phyloP scores from a whole-genome alignment of 306 rosid species.

The Trifolium fragiferum region DNA sequence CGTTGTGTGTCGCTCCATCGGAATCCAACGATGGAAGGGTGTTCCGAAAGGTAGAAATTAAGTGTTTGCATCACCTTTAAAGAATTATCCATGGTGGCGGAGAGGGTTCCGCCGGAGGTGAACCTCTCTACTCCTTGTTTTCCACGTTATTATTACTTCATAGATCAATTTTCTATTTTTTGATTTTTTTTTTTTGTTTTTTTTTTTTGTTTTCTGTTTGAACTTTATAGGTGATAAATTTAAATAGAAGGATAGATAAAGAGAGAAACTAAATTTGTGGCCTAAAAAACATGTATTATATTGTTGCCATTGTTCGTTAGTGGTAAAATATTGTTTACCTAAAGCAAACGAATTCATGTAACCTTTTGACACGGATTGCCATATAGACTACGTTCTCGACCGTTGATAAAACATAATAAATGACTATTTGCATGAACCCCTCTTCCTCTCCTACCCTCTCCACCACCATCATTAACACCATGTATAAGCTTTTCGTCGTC shows the following conservation, averaged over 20 bases:
- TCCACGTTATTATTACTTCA: not conserved
- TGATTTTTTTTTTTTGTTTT: no score
- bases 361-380: no score
- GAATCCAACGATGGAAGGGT: conserved; percentile 79
- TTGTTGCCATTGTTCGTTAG: not conserved
- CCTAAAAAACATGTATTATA: not conserved
- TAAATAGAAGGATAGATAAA: no score
- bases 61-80: conserved; percentile 48
- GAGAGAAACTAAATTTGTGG: conserved; percentile 5
- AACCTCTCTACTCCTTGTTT: not conserved
- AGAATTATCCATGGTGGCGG: conserved; percentile 33
- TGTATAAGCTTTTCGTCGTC: no score
- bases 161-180: not conserved
- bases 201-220: not conserved
- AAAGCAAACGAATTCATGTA: no score
- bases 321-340: not conserved
- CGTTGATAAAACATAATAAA: no score
- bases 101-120: conserved; percentile 32
- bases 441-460: no score
- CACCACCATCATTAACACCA: no score
- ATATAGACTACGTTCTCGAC: no score
- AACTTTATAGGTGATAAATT: not conserved
- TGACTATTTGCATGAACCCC: no score
- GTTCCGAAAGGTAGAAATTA: conserved; percentile 83
- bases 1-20: conserved; percentile 77